Evolutionary conservation across 164 flowering plant species (phyloP).

Genomic region (Aristolochia contorta): DNA sequence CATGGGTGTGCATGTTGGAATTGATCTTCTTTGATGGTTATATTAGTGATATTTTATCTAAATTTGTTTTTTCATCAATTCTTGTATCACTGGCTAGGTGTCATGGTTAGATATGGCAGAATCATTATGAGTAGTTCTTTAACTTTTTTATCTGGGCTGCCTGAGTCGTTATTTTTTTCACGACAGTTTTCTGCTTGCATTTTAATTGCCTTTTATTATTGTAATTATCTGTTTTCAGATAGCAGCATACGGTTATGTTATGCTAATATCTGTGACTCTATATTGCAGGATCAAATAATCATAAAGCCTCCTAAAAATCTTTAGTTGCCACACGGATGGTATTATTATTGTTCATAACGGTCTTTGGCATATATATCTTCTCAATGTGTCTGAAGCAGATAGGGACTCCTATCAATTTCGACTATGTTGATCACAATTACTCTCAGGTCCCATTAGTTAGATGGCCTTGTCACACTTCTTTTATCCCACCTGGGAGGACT

Average conservation of each 20-base stretch:
- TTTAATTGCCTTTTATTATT: too few relatives aligned
- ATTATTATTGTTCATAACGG: conserved; percentile 51
- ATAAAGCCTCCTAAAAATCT: conserved; percentile 66
- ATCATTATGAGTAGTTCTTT: too few relatives aligned
- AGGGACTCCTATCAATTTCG: conserved; percentile 19
- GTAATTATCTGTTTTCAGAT: background rate
- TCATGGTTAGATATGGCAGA: background rate
- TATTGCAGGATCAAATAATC: conserved; percentile 47
- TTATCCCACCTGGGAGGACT: conserved; percentile 20
- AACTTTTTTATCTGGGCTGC: background rate
- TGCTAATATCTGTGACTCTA: background rate
- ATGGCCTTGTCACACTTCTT: conserved; percentile 20
- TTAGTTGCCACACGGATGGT: conserved; percentile 46
- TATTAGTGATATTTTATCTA: background rate
- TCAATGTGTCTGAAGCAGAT: conserved; percentile 65
- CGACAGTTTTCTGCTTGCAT: too few relatives aligned
- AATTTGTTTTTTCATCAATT: background rate
- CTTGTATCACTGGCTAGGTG: background rate
- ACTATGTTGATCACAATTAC: conserved; percentile 1
- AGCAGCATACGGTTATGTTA: background rate
- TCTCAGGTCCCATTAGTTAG: conserved; percentile 24
- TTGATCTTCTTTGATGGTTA: background rate
- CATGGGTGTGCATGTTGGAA: background rate
- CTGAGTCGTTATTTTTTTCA: too few relatives aligned
- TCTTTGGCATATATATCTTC: conserved; percentile 63